Evolutionary conservation across 2,329 filamentous ascomycete genomes (phyloP).

Genomic region (Westerdykella ornata): DNA sequence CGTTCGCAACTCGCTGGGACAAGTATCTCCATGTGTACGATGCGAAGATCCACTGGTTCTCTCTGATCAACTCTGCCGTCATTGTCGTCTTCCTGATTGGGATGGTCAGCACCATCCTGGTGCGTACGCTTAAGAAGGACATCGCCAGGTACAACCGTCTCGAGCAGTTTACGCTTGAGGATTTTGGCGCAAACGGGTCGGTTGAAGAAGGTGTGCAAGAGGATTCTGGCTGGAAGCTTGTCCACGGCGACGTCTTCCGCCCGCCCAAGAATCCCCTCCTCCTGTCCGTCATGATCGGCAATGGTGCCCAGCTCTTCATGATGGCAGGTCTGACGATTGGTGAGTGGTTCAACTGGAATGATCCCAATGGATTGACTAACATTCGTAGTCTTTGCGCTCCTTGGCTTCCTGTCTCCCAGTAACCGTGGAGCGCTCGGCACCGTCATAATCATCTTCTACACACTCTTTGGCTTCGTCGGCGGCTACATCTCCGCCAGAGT

Average conservation of each 20-base stretch:
- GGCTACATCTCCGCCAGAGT: conserved; percentile 81
- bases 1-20: conserved; percentile 97
- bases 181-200: conserved; percentile 67
- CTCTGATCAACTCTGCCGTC: conserved; percentile 88
- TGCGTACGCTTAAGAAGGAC: conserved; percentile 85
- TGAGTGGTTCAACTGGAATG: conserved; percentile 24
- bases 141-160: conserved; percentile 95
- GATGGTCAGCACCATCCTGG: conserved; percentile 86
- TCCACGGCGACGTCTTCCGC: conserved; percentile 95
- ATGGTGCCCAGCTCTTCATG: conserved; percentile 91
- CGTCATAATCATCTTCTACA: conserved; percentile 89
- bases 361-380: conserved; percentile 8
- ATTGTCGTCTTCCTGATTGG: conserved; percentile 88
- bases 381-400: conserved; percentile 64
- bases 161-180: conserved; percentile 83
- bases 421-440: conserved; percentile 92
- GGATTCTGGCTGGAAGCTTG: conserved; percentile 96
- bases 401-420: conserved; percentile 91
- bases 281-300: conserved; percentile 81
- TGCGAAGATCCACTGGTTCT: conserved; percentile 99
- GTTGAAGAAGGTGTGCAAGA: conserved; percentile 92
- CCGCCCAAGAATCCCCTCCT: conserved; percentile 75
- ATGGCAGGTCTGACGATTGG: conserved; percentile 91
- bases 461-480: conserved; percentile 82
- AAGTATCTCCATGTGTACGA: conserved; percentile 97